Percentiles rank a stretch among this genome's conserved stretches.
phyloP scores from a whole-genome alignment of 495 filamentous ascomycete species.

The Penicillium odoratum region DNA sequence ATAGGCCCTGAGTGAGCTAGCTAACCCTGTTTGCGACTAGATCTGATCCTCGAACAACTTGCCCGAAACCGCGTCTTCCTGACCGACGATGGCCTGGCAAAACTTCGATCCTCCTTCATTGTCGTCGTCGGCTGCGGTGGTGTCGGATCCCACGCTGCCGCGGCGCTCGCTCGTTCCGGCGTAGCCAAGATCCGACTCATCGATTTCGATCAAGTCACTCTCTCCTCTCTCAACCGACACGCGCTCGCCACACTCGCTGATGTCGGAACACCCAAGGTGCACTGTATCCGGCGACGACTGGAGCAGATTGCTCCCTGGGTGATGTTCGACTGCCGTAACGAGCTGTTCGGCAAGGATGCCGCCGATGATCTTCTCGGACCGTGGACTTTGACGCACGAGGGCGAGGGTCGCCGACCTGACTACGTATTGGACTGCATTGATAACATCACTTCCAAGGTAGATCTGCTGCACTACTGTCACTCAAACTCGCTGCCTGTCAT shows the following conservation, averaged over 20 bases:
- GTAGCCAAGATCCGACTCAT: conserved; percentile 84
- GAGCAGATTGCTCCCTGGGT: conserved; percentile 90
- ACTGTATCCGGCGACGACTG: conserved; percentile 72
- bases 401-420: conserved; percentile 66
- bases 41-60: conserved; percentile 92
- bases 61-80: conserved; percentile 94
- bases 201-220: conserved; percentile 96
- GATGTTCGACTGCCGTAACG: conserved; percentile 80
- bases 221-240: conserved; percentile 91
- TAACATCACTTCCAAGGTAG: conserved; percentile 96
- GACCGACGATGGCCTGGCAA: conserved; percentile 71
- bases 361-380: conserved; percentile 64
- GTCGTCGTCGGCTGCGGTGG: conserved; percentile 92
- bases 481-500: conserved; percentile 74
- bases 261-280: conserved; percentile 93
- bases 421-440: conserved; percentile 97
- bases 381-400: conserved; percentile 51
- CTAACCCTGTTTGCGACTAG: conserved; percentile 35
- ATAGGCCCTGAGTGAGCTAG: neutral
- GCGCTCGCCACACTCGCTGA: conserved; percentile 92
- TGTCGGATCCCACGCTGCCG: conserved; percentile 87
- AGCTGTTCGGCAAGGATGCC: conserved; percentile 71
- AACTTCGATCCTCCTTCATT: conserved; percentile 78
- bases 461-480: conserved; percentile 84
- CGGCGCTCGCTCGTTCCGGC: conserved; percentile 85